Evolutionary conservation across 2,329 filamentous ascomycete species (phyloP).

Genomic region (Graphilbum sp.): DNA sequence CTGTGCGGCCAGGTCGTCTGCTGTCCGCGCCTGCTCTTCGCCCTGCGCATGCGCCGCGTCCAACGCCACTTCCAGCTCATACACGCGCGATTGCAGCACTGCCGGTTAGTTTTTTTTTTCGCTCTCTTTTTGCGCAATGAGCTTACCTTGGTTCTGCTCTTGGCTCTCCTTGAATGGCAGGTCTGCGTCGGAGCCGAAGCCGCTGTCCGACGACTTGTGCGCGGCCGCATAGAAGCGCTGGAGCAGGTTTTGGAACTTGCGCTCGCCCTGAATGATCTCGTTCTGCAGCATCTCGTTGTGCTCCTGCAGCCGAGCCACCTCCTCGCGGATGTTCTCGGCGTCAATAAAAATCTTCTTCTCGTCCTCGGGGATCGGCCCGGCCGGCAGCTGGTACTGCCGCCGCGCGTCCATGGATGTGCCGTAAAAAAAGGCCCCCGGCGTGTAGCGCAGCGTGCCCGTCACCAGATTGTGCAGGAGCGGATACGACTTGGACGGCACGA

Average conservation of each 20-base stretch:
- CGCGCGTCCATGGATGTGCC: not conserved
- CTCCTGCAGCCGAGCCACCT: slow-evolving; percentile 13
- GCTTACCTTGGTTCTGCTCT: slow-evolving; percentile 7
- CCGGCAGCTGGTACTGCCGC: slow-evolving; percentile 6
- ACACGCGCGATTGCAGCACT: slow-evolving; percentile 1
- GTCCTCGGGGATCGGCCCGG: slow-evolving; percentile 7
- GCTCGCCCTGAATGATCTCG: slow-evolving; percentile 10
- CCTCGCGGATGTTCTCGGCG: slow-evolving; percentile 17
- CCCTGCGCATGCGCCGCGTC: slow-evolving; percentile 5
- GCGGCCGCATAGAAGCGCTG: slow-evolving; percentile 8
- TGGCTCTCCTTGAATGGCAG: slow-evolving; percentile 3
- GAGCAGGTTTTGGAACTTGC: slow-evolving; percentile 8
- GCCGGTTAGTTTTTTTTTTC: too few species aligned
- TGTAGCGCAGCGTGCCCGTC: slow-evolving; percentile 8
- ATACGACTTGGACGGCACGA: slow-evolving; percentile 10
- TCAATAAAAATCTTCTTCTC: slow-evolving; percentile 14
- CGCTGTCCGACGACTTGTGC: slow-evolving; percentile 5
- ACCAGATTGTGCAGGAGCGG: slow-evolving; percentile 11
- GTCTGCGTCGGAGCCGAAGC: slow-evolving; percentile 2
- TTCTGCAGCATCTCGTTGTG: slow-evolving; percentile 12
- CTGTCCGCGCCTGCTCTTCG: slow-evolving; percentile 4
- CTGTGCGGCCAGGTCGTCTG: slow-evolving; percentile 1
- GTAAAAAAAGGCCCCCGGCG: slow-evolving; percentile 7
- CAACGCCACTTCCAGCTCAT: slow-evolving; percentile 7
- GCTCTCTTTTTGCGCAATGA: too few species aligned